Evolutionary conservation across 2,329 filamentous ascomycete species (phyloP).

Genomic region (Westerdykella aurantiaca): DNA sequence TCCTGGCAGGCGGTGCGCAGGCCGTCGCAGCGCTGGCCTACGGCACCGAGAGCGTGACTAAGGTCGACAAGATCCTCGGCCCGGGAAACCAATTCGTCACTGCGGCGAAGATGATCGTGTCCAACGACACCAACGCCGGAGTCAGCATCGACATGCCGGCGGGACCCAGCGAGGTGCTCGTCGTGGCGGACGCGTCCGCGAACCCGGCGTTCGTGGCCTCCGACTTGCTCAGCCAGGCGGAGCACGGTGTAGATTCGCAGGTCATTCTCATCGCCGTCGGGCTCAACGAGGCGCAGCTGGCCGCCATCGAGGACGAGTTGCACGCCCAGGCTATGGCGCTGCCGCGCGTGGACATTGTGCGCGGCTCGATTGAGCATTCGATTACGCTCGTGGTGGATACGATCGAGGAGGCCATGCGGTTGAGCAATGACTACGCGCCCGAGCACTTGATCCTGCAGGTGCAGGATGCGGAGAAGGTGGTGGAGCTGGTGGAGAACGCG

Average conservation of each 20-base stretch:
- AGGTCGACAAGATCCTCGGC: constrained; percentile 98
- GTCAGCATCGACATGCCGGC: constrained; percentile 98
- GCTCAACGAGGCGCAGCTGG: constrained; percentile 64
- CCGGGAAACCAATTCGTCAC: constrained; percentile 99
- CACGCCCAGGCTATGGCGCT: constrained; percentile 80
- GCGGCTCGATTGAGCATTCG: constrained; percentile 84
- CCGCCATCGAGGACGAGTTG: constrained; percentile 85
- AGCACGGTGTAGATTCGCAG: constrained; percentile 94
- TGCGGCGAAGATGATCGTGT: constrained; percentile 96
- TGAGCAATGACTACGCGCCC: constrained; percentile 92
- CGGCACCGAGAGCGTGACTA: constrained; percentile 86
- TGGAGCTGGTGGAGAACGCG: constrained; percentile 81
- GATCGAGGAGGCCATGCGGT: constrained; percentile 66
- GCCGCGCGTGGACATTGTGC: constrained; percentile 87
- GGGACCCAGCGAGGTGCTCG: constrained; percentile 93
- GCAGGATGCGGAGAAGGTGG: constrained; percentile 64
- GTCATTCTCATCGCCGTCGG: constrained; percentile 86
- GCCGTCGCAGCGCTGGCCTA: constrained; percentile 96
- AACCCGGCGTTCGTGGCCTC: constrained; percentile 94
- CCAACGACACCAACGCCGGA: constrained; percentile 91
- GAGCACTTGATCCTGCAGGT: constrained; percentile 95
- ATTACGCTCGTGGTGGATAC: constrained; percentile 74
- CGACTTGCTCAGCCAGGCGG: constrained; percentile 89
- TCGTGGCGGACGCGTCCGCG: constrained; percentile 80
- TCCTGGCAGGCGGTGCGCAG: constrained; percentile 91